These are phyloP conservation scores for Scalesia atractyloides DNA, from an alignment of 129 eudicot species.

Conservation along the genomic window DNA sequence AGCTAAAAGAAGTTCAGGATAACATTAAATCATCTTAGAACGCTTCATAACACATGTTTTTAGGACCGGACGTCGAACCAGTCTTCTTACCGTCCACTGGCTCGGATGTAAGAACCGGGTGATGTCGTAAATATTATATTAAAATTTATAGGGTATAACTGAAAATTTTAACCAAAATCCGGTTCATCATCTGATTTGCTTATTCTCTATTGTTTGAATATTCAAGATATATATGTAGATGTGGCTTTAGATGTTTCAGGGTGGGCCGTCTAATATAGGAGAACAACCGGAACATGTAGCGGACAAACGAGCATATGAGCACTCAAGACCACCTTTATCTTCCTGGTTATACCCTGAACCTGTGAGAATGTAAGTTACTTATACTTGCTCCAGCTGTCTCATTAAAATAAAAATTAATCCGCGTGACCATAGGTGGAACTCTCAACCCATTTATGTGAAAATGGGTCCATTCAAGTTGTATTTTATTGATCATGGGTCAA, in stretches of 20 bases:
- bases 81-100: too few species aligned
- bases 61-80: too few species aligned
- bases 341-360: conserved; percentile 54
- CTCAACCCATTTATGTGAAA: not conserved
- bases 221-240: conserved; percentile 7
- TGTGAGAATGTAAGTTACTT: conserved; percentile 47
- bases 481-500: not conserved
- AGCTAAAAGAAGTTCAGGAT: too few species aligned
- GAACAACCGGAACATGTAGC: conserved; percentile 64
- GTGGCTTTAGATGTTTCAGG: conserved; percentile 65
- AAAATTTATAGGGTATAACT: too few species aligned
- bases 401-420: too few species aligned
- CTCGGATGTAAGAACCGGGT: too few species aligned
- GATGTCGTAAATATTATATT: too few species aligned
- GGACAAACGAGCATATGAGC: conserved; percentile 67
- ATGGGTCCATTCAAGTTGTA: not conserved
- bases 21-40: too few species aligned
- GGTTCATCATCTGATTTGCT: conserved; percentile 18
- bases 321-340: conserved; percentile 56
- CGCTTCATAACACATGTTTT: too few species aligned
- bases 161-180: too few species aligned
- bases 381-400: not conserved
- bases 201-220: conserved; percentile 4
- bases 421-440: not conserved
- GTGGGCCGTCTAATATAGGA: conserved; percentile 61